Percentiles rank a stretch among this genome's conserved stretches.
phyloP scores from a whole-genome alignment of 768 basidiomycete genomes.

The Tulasnella sp. region DNA sequence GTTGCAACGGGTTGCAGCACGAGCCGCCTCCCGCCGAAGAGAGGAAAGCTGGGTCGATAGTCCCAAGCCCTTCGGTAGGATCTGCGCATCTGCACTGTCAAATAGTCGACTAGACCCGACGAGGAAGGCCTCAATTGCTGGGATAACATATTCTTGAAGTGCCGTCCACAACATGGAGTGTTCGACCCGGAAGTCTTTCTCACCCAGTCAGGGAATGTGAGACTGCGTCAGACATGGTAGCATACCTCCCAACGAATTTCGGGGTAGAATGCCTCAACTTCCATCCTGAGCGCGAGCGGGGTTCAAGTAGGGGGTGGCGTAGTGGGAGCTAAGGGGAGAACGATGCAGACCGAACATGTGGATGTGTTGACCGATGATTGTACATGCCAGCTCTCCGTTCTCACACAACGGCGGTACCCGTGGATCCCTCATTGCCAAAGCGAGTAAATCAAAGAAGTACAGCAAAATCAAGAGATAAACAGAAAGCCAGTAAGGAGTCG shows the following conservation, averaged over 20 bases:
- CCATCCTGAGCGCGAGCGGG: neutral
- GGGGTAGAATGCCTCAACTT: neutral
- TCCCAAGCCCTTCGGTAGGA: neutral
- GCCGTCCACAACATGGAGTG: neutral
- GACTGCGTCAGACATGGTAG: too few relatives aligned
- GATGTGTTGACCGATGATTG: neutral
- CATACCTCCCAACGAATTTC: neutral
- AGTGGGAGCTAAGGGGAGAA: too few relatives aligned
- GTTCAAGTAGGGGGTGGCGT: neutral
- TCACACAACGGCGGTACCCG: neutral
- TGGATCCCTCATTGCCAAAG: neutral
- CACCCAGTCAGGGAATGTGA: neutral
- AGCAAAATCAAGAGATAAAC: neutral
- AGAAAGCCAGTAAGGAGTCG: neutral
- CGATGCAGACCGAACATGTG: neutral
- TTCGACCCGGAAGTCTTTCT: neutral
- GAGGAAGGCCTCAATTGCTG: neutral
- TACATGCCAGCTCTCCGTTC: too few relatives aligned
- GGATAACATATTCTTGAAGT: neutral
- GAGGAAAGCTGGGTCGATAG: neutral
- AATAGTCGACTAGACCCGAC: neutral
- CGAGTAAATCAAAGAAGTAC: neutral
- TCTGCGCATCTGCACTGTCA: neutral
- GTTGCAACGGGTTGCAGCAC: neutral
- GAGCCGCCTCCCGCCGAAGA: neutral